Conservation (phyloP, 176 grass and related monocot species). For the Bolboschoenus planiculmis region DNA sequence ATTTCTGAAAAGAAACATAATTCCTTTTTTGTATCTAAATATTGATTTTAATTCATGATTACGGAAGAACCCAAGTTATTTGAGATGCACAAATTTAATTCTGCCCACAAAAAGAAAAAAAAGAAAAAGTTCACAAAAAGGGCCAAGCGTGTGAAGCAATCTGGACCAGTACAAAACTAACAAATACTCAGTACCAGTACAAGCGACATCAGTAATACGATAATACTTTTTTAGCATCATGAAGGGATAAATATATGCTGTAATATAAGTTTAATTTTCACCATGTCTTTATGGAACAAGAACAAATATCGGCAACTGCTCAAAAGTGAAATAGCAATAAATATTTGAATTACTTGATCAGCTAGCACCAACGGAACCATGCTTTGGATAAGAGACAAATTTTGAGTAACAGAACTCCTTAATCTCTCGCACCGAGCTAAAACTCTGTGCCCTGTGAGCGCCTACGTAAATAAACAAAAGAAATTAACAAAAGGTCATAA, state of each 20-base stretch:
- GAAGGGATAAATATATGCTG: background rate
- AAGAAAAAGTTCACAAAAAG: background rate
- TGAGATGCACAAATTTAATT: background rate
- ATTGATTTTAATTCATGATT: background rate
- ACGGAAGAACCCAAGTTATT: background rate
- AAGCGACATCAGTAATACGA: background rate
- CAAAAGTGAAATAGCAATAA: constrained; percentile 3
- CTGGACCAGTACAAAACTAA: background rate
- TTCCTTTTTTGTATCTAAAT: background rate
- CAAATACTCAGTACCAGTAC: background rate
- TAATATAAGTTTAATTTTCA: background rate
- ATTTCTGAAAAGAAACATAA: background rate
- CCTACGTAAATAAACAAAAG: constrained; percentile 9
- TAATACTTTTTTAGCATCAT: background rate
- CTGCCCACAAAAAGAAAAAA: background rate
- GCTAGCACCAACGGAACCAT: constrained; percentile 30
- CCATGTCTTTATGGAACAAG: background rate
- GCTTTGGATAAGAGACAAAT: constrained; percentile 35
- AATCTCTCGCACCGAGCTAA: constrained; percentile 37
- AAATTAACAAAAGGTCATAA: background rate
- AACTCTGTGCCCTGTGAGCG: constrained; percentile 26
- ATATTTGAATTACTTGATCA: constrained; percentile 26
- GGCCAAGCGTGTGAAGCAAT: background rate
- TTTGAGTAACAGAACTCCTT: constrained; percentile 29
- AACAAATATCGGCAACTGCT: background rate